Conservation (phyloP, 2,329 filamentous ascomycete genomes). For the Colletotrichum australisinense region DNA sequence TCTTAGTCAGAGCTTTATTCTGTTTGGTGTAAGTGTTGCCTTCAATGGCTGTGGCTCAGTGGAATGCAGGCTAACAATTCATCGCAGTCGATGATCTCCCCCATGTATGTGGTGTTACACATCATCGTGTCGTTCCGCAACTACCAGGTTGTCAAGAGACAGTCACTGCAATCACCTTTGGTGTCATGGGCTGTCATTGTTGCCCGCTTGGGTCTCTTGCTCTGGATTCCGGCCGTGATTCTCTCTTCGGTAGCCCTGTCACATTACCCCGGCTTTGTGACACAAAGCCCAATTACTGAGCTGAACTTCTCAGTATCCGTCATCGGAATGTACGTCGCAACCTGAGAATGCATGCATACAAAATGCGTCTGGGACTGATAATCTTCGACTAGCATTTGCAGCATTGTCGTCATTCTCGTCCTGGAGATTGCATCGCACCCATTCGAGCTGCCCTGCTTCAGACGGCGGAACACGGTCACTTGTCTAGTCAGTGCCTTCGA, state of each 20-base stretch:
- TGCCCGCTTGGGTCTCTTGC: conserved; percentile 40
- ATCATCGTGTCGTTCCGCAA: conserved; percentile 41
- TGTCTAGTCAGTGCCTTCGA: conserved; percentile 29
- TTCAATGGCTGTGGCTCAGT: too few relatives aligned
- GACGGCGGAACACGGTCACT: conserved; percentile 15
- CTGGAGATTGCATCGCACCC: conserved; percentile 38
- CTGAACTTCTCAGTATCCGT: conserved; percentile 41
- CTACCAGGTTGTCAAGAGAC: conserved; percentile 37
- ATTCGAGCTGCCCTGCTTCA: conserved; percentile 40
- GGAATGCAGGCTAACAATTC: not conserved
- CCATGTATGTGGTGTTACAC: conserved; percentile 46
- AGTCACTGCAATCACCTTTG: conserved; percentile 42
- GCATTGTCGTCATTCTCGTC: conserved; percentile 36
- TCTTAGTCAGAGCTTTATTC: conserved; percentile 36
- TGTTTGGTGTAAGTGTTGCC: conserved; percentile 30
- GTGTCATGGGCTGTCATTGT: conserved; percentile 45
- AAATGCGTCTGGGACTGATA: not conserved
- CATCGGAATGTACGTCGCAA: conserved; percentile 39
- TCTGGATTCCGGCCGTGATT: conserved; percentile 44
- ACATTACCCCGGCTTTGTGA: conserved; percentile 35
- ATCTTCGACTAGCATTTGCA: not conserved
- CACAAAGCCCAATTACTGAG: conserved; percentile 37
- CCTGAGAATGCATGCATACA: not conserved
- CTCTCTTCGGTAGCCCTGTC: conserved; percentile 41
- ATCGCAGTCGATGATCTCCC: conserved; percentile 42